Evolutionary conservation across 129 eudicot species (phyloP), one percentile per base, ranked within the genome.

Genomic region (Flaveria trinervia): DNA sequence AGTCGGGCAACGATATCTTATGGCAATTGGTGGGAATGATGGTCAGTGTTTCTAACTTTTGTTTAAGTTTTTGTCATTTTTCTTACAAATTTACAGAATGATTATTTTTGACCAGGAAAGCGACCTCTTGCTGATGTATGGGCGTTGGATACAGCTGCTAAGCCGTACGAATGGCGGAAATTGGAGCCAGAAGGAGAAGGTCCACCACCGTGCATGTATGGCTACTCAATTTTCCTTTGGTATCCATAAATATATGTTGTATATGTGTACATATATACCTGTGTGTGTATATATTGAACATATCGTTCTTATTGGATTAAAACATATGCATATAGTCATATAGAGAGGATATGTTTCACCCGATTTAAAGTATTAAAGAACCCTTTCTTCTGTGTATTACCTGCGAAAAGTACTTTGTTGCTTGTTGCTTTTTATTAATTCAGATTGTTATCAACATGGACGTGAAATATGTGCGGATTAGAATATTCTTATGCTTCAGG

Each of bases 21-120:
- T 94, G 98, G 91, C 97, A 70, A 94, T 94, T 76, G 98, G 98
- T 73, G 97, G 98, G 79, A 94, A 89, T 84, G 98, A 94, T 86
- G 97, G 98, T 91, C 60, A 78, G 91, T 77, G 55, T 62, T 79
- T 30, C 17, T 23, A 51, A 44, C 64, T 22, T 71, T 72, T 46
- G n/a, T 49, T 20, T 23, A 6, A 41, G 65, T 14, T 50, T 45
- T 39, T 0, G 68, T 1, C n/a, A 20, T 8, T 46, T 16, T 68
- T 26, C 14, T 77, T 23, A 65, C 49, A 18, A 43, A 45, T 12
- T n/a, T 46, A 50, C 71, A 39, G 49, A 71, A 69, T 45, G 26
- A 25, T 75, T 52, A n/a, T 62, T 76, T 51, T 22, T 85, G 18
- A 54, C 26, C 85, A 94, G 97, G 97, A 74, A 94, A 91, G 80